Evolutionary conservation across 1,284 basidiomycete genomes (phyloP).

Genomic region (Rhodotorula sp.): DNA sequence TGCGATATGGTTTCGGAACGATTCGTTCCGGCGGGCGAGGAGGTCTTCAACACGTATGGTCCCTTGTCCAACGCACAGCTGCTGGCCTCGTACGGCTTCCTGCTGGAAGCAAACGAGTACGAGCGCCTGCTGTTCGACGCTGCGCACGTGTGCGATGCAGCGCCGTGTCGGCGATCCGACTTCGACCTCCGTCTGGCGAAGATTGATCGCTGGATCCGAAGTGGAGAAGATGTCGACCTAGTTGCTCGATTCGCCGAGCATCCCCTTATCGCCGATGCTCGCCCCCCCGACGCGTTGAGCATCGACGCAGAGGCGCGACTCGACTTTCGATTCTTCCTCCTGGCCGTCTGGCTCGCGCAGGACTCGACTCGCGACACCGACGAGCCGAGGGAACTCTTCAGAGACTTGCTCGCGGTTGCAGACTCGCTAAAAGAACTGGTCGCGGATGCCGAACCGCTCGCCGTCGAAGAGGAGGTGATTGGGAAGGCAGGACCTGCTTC

Average conservation of each 20-base stretch:
- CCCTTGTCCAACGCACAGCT: conserved; percentile 62
- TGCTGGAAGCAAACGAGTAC: conserved; percentile 45
- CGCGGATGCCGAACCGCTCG: no score
- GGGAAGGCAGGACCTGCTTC: no score
- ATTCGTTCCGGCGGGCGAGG: conserved; percentile 50
- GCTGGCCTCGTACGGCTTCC: conserved; percentile 71
- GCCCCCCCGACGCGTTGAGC: background rate
- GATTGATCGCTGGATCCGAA: no score
- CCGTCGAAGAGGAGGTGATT: no score
- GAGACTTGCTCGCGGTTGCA: no score
- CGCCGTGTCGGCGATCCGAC: background rate
- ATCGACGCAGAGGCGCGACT: background rate
- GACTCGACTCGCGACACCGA: no score
- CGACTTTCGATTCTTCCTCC: no score
- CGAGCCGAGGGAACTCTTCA: no score
- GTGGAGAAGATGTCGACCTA: background rate
- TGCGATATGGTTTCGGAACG: conserved; percentile 49
- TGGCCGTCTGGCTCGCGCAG: no score
- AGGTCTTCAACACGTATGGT: conserved; percentile 87
- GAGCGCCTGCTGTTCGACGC: conserved; percentile 13
- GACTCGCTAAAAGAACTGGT: no score
- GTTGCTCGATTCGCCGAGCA: background rate
- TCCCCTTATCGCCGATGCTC: no score
- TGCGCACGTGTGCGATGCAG: background rate
- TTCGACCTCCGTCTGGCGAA: no score